phyloP scores from a whole-genome alignment of 1,284 basidiomycete genomes.

The Leccinum insolens region DNA sequence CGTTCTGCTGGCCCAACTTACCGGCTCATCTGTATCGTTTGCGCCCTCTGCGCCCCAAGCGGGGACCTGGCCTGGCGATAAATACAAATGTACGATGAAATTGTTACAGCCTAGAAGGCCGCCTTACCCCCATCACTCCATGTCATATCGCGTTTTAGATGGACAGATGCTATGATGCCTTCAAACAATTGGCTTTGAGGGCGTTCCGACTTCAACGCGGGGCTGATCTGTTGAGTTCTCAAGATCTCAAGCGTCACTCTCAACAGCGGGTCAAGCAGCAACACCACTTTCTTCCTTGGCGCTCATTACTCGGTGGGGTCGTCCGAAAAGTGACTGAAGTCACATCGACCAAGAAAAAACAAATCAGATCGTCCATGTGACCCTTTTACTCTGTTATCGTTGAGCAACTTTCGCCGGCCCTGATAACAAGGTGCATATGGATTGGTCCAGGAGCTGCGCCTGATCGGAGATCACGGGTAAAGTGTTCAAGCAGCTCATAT shows the following conservation, averaged over 20 bases:
- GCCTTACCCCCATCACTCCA: not conserved
- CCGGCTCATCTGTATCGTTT: not conserved
- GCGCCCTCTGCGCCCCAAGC: not conserved
- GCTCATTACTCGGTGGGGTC: too few relatives aligned
- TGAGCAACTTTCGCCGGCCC: not conserved
- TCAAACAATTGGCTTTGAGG: not conserved
- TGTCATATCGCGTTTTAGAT: not conserved
- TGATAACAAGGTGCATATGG: not conserved
- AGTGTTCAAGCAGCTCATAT: not conserved
- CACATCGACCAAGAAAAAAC: too few relatives aligned
- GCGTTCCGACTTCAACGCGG: too few relatives aligned
- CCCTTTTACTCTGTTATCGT: not conserved
- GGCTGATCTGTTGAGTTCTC: not conserved
- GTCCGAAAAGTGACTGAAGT: too few relatives aligned
- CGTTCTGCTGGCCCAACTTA: not conserved
- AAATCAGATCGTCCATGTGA: not conserved
- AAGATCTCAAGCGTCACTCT: not conserved
- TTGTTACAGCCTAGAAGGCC: not conserved
- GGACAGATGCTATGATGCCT: not conserved
- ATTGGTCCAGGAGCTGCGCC: not conserved
- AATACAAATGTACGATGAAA: not conserved
- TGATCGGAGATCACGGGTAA: not conserved
- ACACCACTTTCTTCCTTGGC: too few relatives aligned
- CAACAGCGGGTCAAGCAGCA: not conserved
- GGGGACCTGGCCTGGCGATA: not conserved